Percentiles rank a stretch among this genome's conserved stretches.
Evolutionary conservation across 1,284 basidiomycete genomes (phyloP).

Genomic region (Exobasidium cylindrosporum): DNA sequence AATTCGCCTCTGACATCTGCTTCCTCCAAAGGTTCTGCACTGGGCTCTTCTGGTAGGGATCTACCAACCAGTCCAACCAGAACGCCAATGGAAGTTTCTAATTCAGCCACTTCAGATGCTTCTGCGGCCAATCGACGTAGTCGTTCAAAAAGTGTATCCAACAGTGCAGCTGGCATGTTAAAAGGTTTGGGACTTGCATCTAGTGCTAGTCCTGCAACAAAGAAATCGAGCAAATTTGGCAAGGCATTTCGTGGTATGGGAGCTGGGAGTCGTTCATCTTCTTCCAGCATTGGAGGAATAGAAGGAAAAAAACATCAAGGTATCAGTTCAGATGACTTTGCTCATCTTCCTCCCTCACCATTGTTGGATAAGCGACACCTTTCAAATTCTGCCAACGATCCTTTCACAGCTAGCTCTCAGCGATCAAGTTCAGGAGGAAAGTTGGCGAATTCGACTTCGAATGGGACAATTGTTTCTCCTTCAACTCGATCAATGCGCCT

Average conservation of each 20-base stretch:
- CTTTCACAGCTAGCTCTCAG: neutral
- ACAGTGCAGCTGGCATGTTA: slow-evolving; percentile 37
- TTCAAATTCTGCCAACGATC: neutral
- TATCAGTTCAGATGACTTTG: slow-evolving; percentile 14
- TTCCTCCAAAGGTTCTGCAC: neutral
- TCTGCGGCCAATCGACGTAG: slow-evolving; percentile 24
- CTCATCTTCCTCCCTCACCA: slow-evolving; percentile 8
- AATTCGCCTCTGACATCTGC: slow-evolving; percentile 3
- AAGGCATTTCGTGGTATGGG: slow-evolving; percentile 31
- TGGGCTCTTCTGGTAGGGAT: neutral
- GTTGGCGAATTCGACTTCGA: neutral
- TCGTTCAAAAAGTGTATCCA: slow-evolving; percentile 41
- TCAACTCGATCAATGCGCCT: no score
- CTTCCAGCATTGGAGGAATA: neutral
- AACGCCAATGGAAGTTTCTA: neutral
- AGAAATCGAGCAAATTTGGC: slow-evolving; percentile 35
- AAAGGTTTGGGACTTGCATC: slow-evolving; percentile 41
- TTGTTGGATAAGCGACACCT: neutral
- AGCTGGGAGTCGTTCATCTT: neutral
- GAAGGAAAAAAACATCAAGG: slow-evolving; percentile 8
- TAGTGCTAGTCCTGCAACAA: slow-evolving; percentile 32
- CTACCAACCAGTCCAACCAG: neutral
- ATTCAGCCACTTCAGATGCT: neutral
- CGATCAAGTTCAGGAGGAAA: neutral
- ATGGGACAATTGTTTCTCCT: neutral